Evolutionary conservation across 1,139 yeast genomes (phyloP), one percentile per base, ranked within the genome.

Genomic region (Arxiozyma telluris): DNA sequence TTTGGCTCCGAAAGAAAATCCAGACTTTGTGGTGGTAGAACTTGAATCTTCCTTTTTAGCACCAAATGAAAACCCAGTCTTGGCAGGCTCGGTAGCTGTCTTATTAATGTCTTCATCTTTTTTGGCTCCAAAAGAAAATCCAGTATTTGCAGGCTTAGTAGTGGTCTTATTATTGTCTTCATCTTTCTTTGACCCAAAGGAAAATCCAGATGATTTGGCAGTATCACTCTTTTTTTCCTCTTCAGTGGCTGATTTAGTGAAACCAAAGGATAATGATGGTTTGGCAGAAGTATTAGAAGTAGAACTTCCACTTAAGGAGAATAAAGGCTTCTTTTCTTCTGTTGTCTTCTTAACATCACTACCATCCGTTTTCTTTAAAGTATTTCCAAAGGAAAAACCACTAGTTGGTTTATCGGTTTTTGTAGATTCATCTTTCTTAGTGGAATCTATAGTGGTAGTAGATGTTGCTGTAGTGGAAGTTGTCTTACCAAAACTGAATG

Each of bases 231-330:
- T 49, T 50, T 48, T 51, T 27, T 30, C 53, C 22, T 61, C 67
- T 38, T 62, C 55, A 15, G 51, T 53, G 17, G 39, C 39, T 34
- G 39, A 6, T 15, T 34, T 34, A 15, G 17, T 12, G 17, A 58
- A 55, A 11, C 72, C 74, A 60, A 72, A 71, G 53, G 64, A 55
- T 55, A 60, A 34, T 15, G 39, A 4, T 34, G 39, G n/a, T 2
- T 34, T 55, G 17, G 64, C 57, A 4, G 55, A 18, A 11, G 47
- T 6, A 34, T 54, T 18, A 25, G 41, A 23, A 41, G 23, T 8
- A 25, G 51, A 25, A 23, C 42, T 17, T 11, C 48, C 49, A 20
- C 50, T 49, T 18, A 50, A 41, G 3, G 39, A 18, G 21, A 50
- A 45, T 20, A 41, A 4, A 7, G 53, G 53, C 20, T 44, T 45